Conservation (phyloP, 2,329 filamentous ascomycete genomes). For the Xylariaceae sp. region DNA sequence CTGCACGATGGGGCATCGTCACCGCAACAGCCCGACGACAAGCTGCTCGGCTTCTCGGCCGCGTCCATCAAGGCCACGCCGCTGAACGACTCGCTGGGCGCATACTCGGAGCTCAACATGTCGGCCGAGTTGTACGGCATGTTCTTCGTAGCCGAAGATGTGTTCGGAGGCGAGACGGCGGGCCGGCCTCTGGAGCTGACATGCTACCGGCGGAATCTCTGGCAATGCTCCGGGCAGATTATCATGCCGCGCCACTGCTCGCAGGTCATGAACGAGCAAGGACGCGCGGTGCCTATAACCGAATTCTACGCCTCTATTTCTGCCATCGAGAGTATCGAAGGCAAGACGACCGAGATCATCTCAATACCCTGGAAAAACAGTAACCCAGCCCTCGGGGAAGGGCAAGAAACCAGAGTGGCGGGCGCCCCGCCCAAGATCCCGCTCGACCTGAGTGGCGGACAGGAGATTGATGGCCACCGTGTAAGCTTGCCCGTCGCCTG, state of each 20-base stretch:
- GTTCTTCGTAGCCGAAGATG: conserved; percentile 81
- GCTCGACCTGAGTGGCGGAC: conserved; percentile 48
- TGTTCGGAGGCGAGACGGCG: conserved; percentile 54
- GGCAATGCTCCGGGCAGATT: conserved; percentile 86
- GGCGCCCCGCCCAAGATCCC: conserved; percentile 45
- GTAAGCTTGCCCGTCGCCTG: conserved; percentile 80
- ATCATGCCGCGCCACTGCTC: conserved; percentile 67
- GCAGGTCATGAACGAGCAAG: conserved; percentile 65
- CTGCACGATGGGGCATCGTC: conserved; percentile 38
- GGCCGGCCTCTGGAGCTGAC: conserved; percentile 71
- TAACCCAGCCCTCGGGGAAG: conserved; percentile 40
- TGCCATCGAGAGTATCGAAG: conserved; percentile 85
- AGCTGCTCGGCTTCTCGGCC: conserved; percentile 67
- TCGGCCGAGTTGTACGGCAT: conserved; percentile 75
- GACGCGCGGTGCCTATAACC: conserved; percentile 67
- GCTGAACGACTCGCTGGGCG: conserved; percentile 54
- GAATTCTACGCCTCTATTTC: conserved; percentile 76
- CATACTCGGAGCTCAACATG: conserved; percentile 57
- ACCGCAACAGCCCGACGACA: conserved; percentile 54
- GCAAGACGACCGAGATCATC: conserved; percentile 87
- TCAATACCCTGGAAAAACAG: conserved; percentile 92
- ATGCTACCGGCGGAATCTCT: conserved; percentile 90
- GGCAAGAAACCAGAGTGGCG: conserved; percentile 40
- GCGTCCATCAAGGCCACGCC: conserved; percentile 53
- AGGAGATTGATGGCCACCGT: conserved; percentile 70